Conservation (phyloP, 1,284 basidiomycete species). For the Ganoderma sinense region DNA sequence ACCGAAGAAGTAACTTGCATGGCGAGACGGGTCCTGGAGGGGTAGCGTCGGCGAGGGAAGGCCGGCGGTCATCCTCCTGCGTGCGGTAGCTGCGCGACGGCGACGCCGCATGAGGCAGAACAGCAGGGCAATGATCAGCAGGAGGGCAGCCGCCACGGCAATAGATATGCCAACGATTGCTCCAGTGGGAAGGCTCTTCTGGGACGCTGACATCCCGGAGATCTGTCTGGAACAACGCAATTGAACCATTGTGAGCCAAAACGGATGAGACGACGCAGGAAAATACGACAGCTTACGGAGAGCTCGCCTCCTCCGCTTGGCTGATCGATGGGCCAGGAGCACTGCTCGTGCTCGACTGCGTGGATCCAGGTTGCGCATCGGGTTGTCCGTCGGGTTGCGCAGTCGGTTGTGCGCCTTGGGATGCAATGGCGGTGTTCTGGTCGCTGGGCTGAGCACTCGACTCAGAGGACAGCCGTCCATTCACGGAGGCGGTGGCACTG, state of each 20-base stretch:
- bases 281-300: conserved; percentile 19
- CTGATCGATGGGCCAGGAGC: conserved; percentile 5
- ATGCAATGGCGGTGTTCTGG: neutral
- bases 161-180: conserved; percentile 42
- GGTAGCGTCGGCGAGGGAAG: conserved; percentile 45
- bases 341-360: neutral
- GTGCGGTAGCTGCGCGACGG: conserved; percentile 24
- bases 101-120: conserved; percentile 41
- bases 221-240: conserved; percentile 8
- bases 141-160: conserved; percentile 40
- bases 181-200: conserved; percentile 26
- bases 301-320: conserved; percentile 20
- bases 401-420: neutral
- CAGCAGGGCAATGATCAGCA: conserved; percentile 40
- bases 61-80: conserved; percentile 4
- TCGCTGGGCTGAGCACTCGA: conserved; percentile 2
- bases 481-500: neutral
- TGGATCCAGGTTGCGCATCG: neutral
- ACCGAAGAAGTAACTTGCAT: conserved; percentile 37
- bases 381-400: conserved; percentile 9
- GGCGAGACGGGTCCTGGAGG: conserved; percentile 48
- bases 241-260: neutral
- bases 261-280: neutral
- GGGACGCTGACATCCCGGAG: conserved; percentile 11
- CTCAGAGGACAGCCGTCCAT: neutral